These are phyloP conservation scores for Vigna mungo DNA, from an alignment of 306 rosid species.

Conservation along the genomic window DNA sequence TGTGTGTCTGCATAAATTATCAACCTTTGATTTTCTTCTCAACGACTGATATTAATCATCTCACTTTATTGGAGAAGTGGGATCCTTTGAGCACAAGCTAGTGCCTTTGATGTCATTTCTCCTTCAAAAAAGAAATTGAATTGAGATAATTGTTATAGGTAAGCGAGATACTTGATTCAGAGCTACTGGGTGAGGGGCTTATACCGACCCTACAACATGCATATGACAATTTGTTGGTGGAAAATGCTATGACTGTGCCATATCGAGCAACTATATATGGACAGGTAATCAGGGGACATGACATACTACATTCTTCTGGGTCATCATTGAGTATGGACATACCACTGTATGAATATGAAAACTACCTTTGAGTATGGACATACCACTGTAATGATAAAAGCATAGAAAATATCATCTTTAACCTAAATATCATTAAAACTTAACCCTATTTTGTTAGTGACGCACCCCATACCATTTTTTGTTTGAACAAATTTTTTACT, in stretches of 20 bases:
- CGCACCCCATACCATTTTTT: background rate
- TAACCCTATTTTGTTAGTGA: background rate
- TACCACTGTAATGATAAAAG: no score
- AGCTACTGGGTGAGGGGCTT: conserved; percentile 93
- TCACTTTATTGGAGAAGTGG: background rate
- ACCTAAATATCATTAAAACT: no score
- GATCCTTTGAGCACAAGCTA: background rate
- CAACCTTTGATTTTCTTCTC: background rate
- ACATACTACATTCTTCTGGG: conserved; percentile 27
- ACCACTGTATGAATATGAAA: no score
- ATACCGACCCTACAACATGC: conserved; percentile 94
- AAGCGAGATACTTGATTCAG: conserved; percentile 96
- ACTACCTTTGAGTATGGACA: no score
- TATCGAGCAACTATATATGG: conserved; percentile 81
- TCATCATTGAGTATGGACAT: background rate
- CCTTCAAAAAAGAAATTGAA: background rate
- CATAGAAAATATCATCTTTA: no score
- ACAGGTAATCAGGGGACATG: conserved; percentile 60
- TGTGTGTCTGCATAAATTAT: background rate
- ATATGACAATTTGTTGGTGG: conserved; percentile 73
- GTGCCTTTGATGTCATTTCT: background rate
- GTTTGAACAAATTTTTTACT: background rate
- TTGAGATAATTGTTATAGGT: conserved; percentile 56
- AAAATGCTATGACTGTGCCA: conserved; percentile 81
- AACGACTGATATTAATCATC: background rate